Conservation (phyloP, 2,329 filamentous ascomycete genomes). For the Fusarium coicis region DNA sequence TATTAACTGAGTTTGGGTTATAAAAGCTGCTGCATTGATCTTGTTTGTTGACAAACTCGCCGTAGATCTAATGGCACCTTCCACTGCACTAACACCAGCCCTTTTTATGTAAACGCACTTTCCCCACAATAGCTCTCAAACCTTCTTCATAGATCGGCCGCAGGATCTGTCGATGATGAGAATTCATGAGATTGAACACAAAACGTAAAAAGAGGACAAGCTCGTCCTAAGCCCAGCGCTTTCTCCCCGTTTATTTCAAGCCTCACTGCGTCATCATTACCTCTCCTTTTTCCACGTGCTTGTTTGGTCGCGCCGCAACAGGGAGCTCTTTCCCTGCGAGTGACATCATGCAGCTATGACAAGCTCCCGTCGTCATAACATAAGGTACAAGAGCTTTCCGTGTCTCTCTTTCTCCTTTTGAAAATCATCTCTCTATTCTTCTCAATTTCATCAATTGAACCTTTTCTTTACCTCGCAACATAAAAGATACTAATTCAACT, state of each 20-base stretch:
- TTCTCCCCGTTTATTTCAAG: constrained; percentile 18
- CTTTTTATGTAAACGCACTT: not conserved
- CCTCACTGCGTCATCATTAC: constrained; percentile 44
- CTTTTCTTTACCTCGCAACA: not conserved
- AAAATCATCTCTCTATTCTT: not conserved
- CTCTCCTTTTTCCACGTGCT: constrained; percentile 35
- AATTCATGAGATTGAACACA: constrained; percentile 18
- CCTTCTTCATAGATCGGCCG: constrained; percentile 22
- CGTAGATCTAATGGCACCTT: not conserved
- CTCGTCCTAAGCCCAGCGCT: not conserved
- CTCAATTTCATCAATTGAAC: constrained; percentile 22
- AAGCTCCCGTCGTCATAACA: constrained; percentile 37
- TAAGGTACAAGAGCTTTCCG: constrained; percentile 28
- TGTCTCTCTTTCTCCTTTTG: constrained; percentile 1
- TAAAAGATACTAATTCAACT: not conserved
- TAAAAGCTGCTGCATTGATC: not conserved
- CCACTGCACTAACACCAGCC: constrained; percentile 18
- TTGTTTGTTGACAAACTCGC: not conserved
- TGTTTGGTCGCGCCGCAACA: constrained; percentile 29
- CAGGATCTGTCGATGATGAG: constrained; percentile 32
- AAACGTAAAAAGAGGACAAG: constrained; percentile 9
- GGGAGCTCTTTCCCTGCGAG: constrained; percentile 35
- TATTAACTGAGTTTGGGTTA: not conserved
- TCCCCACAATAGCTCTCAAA: constrained; percentile 12
- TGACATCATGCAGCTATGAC: constrained; percentile 43